Base-by-base conservation (phyloP, 495 filamentous ascomycete species). In the Aspergillus diversus region DNA sequence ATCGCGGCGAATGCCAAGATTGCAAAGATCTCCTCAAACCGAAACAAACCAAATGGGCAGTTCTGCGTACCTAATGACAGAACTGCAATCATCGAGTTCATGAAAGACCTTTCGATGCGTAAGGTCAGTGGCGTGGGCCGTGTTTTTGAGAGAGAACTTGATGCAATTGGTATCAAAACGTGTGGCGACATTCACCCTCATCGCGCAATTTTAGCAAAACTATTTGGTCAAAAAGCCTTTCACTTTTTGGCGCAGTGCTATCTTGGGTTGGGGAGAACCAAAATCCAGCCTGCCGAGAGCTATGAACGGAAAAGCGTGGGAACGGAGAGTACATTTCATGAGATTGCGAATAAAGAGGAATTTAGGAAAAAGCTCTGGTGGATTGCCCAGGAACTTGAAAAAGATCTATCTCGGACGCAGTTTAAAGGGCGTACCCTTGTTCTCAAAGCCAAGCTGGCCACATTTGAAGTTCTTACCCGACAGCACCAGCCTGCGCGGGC, bases 41-140 rank as follows among this genome's bases (percentile, higher is more conserved):
- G 86, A 64, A 97, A 98, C 75, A 98, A 99, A 69, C 95, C 95
- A 4, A 97, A 99, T 63, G 96, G 95, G 0, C 96, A 98, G 69
- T 98, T 89, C 63, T 70, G 82, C 8, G 79, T 98, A 5, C 83
- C 89, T 0, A 89, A 83, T 57, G 88, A 93, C 15, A 81, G 93
- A 17, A 71, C 75, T 21, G 83, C 86, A 3, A 89, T 98, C 63
- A 87, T 97, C 86, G 75, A 83, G 2, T 97, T 97, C 71, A 96
- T 97, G 91, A 81, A 79, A 7, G 80, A 88, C 16, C 81, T 98
- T 8, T 90, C 93, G 0, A 90, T 90, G 15, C 85, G 95, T 54
- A 96, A 97, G 72, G 90, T 98, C 33, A 97, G 97, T 66, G 96
- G 95, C 7, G 83, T 98, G 17, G 96, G 95, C 5, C 85, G 96